Conservation (phyloP, 2,329 filamentous ascomycete species). For the Beauveria asiatica region DNA sequence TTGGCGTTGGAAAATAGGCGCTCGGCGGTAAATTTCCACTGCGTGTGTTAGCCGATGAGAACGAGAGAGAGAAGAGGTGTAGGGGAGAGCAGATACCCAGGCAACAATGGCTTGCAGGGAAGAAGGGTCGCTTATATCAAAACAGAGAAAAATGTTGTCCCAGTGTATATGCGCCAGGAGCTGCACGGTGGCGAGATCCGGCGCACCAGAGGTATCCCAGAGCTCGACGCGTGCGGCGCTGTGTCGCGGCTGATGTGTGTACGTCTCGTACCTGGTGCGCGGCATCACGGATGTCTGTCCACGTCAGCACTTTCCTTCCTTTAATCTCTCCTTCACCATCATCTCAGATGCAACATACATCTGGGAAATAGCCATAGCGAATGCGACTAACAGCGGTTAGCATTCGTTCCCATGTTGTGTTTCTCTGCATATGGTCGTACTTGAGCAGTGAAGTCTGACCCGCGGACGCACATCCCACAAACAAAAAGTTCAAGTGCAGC, state of each 20-base stretch:
- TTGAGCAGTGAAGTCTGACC: constrained; percentile 32
- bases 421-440: constrained; percentile 16
- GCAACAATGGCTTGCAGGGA: constrained; percentile 26
- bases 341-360: constrained; percentile 20
- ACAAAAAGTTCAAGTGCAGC: constrained; percentile 26
- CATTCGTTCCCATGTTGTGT: too few relatives aligned
- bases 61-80: neutral
- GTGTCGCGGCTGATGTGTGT: constrained; percentile 20
- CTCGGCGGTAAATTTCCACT: constrained; percentile 24
- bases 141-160: constrained; percentile 31
- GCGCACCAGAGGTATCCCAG: constrained; percentile 33
- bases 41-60: neutral
- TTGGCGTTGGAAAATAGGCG: constrained; percentile 20
- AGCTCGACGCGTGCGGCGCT: constrained; percentile 25
- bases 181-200: constrained; percentile 27
- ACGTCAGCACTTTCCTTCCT: constrained; percentile 1
- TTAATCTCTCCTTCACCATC: neutral
- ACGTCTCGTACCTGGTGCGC: constrained; percentile 28
- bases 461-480: constrained; percentile 23
- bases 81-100: constrained; percentile 21
- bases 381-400: constrained; percentile 22
- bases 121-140: constrained; percentile 27
- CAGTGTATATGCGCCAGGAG: constrained; percentile 27
- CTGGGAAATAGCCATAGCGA: constrained; percentile 29
- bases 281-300: constrained; percentile 24